Percentiles rank a stretch among this genome's conserved stretches.
phyloP scores from a whole-genome alignment of 805 yeast species.

The Naumovozyma baii region DNA sequence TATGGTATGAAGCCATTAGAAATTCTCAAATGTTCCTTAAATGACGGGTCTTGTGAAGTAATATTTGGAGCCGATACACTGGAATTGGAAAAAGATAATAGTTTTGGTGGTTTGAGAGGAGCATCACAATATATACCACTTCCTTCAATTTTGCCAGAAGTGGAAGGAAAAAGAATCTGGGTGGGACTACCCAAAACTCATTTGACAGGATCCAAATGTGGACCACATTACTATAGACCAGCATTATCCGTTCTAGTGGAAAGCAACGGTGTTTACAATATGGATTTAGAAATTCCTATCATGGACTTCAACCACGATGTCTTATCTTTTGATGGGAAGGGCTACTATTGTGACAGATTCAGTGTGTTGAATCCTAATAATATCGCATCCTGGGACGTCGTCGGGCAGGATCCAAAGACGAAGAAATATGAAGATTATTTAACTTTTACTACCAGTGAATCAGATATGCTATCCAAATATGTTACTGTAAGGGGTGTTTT shows the following conservation, averaged over 20 bases:
- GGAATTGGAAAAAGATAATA: slow-evolving; percentile 4
- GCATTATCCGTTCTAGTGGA: slow-evolving; percentile 7
- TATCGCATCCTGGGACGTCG: slow-evolving; percentile 19
- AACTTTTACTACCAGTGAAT: slow-evolving; percentile 32
- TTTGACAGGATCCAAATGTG: slow-evolving; percentile 7
- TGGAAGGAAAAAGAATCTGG: slow-evolving; percentile 8
- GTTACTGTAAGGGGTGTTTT: slow-evolving; percentile 29
- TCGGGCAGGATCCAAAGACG: slow-evolving; percentile 7
- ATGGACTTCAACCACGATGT: slow-evolving; percentile 7
- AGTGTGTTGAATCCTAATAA: slow-evolving; percentile 8
- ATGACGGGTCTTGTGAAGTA: slow-evolving; percentile 9
- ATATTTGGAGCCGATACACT: slow-evolving; percentile 7
- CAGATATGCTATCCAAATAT: slow-evolving; percentile 28
- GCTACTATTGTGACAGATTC: slow-evolving; percentile 3
- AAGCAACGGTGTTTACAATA: slow-evolving; percentile 7
- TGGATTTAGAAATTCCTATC: slow-evolving; percentile 7
- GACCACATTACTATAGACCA: slow-evolving; percentile 6
- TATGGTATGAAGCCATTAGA: slow-evolving; percentile 11
- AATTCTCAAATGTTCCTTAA: slow-evolving; percentile 10
- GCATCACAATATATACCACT: slow-evolving; percentile 11
- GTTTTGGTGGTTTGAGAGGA: slow-evolving; percentile 8
- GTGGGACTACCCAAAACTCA: slow-evolving; percentile 9
- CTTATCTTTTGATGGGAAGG: slow-evolving; percentile 5
- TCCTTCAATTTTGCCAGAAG: slow-evolving; percentile 8
- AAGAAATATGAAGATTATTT: slow-evolving; percentile 27